Evolutionary conservation across 1,284 basidiomycete genomes (phyloP).

Genomic region (Ustilago nuda): DNA sequence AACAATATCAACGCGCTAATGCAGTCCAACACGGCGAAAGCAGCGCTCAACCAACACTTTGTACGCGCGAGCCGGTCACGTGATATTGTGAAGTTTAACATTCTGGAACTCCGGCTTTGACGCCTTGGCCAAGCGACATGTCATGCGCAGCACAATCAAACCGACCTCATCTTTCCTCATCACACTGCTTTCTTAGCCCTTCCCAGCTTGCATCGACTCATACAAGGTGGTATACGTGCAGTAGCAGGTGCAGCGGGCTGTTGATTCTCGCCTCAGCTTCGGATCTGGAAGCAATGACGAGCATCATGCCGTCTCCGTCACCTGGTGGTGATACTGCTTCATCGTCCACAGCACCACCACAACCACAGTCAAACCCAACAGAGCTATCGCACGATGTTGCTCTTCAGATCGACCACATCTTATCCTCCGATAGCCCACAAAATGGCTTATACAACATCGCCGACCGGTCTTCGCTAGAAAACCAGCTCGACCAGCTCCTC

Average conservation of each 20-base stretch:
- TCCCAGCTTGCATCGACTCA: no score
- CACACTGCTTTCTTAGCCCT: not conserved
- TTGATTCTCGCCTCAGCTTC: not conserved
- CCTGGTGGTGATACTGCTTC: conserved; percentile 8
- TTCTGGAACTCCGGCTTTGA: not conserved
- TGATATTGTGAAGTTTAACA: conserved; percentile 20
- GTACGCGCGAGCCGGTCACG: conserved; percentile 30
- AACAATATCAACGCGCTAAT: conserved; percentile 25
- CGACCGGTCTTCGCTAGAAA: conserved; percentile 32
- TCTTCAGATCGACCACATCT: conserved; percentile 38
- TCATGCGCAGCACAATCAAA: conserved; percentile 8
- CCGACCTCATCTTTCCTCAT: not conserved
- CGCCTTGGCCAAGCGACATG: conserved; percentile 27
- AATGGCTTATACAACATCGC: conserved; percentile 20
- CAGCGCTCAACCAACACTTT: conserved; percentile 13
- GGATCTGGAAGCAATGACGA: conserved; percentile 19
- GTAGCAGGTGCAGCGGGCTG: no score
- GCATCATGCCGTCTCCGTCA: conserved; percentile 10
- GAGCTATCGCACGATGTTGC: conserved; percentile 35
- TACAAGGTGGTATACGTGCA: no score
- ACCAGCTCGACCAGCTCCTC: conserved; percentile 39
- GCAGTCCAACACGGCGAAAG: not conserved
- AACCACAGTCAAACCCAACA: conserved; percentile 15
- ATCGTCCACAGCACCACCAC: conserved; percentile 11
- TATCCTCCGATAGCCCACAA: conserved; percentile 15